These are phyloP conservation scores for Aspergillus sp. DNA, from an alignment of 2,329 filamentous ascomycete genomes.

Conservation along the genomic window DNA sequence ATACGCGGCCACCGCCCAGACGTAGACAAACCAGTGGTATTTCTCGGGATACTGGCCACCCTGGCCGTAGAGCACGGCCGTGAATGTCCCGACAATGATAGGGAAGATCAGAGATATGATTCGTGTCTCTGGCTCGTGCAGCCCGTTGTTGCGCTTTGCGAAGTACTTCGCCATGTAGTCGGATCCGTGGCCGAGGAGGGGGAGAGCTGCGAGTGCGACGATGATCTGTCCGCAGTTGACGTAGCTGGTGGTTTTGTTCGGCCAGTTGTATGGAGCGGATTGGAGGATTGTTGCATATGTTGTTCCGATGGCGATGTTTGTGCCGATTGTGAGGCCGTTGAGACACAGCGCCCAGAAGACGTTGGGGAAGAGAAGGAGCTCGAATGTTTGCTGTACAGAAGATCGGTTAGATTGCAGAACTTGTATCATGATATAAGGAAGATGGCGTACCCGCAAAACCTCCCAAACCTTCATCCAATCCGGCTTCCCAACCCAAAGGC, in stretches of 20 bases:
- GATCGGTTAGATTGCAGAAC: not conserved
- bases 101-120: slow-evolving; percentile 38
- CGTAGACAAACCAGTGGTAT: slow-evolving; percentile 26
- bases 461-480: slow-evolving; percentile 37
- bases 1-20: slow-evolving; percentile 22
- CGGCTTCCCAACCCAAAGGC: slow-evolving; percentile 39
- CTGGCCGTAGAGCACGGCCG: slow-evolving; percentile 40
- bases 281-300: slow-evolving; percentile 42
- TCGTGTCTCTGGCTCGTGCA: slow-evolving; percentile 45
- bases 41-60: slow-evolving; percentile 35
- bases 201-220: slow-evolving; percentile 38
- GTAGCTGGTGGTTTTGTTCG: slow-evolving; percentile 34
- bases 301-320: slow-evolving; percentile 46
- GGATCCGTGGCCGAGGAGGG: slow-evolving; percentile 40
- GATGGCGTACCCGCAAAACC: slow-evolving; percentile 18
- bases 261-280: slow-evolving; percentile 40
- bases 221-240: slow-evolving; percentile 44
- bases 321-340: slow-evolving; percentile 42
- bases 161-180: slow-evolving; percentile 38
- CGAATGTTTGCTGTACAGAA: slow-evolving; percentile 27
- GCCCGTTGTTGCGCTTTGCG: slow-evolving; percentile 35
- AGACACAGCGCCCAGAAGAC: slow-evolving; percentile 44
- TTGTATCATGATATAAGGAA: not conserved
- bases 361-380: slow-evolving; percentile 42
- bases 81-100: slow-evolving; percentile 39